Base-by-base conservation (phyloP, 768 basidiomycete genomes). In the Mycena filopes region DNA sequence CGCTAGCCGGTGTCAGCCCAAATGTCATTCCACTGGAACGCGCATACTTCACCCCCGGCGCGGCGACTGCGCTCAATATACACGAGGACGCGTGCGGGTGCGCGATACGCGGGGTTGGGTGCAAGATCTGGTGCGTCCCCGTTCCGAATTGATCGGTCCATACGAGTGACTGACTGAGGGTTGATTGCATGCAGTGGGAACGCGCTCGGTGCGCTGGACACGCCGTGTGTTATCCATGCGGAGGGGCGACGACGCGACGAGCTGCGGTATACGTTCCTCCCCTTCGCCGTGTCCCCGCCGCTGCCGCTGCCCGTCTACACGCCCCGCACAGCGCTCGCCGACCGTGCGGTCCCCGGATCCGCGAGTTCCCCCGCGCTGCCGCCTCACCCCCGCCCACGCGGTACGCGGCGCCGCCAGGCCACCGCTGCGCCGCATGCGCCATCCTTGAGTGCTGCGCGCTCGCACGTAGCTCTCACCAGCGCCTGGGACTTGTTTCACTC, bases 261-360 rank as follows among this genome's bases (percentile, higher is more conserved):
- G 33, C 31, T 29, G 42, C 20, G 12, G 29, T 56, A 56, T 21
- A 31, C 21, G 21, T 56, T 56, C 31, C 43, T 56, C 28, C 55
- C 55, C 43, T 45, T 12, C 29, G 55, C 55, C 55, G 55, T 56
- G 29, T 56, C 55, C 31, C 55, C 55, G 43, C n/a, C n/a, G n/a
- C n/a, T n/a, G 36, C 36, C 36, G 36, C 15, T 36, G 36, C 36
- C 36, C 36, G 10, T 36, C 36, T 15, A 15, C 36, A 2, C 15
- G 36, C 36, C 36, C 36, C 36, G 36, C 10, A 15, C 9, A 4
- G 36, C 36, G 5, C 36, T 36, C 2, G 36, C 15, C 15, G 36
- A 36, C 10, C n/a, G n/a, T n/a, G n/a, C n/a, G n/a, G n/a, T n/a
- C n/a, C 4, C 15, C 15, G 9, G 11, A 11, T 36, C 15, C 15